Conservation (phyloP, 441 rosid species). For the Syzygium malaccense region DNA sequence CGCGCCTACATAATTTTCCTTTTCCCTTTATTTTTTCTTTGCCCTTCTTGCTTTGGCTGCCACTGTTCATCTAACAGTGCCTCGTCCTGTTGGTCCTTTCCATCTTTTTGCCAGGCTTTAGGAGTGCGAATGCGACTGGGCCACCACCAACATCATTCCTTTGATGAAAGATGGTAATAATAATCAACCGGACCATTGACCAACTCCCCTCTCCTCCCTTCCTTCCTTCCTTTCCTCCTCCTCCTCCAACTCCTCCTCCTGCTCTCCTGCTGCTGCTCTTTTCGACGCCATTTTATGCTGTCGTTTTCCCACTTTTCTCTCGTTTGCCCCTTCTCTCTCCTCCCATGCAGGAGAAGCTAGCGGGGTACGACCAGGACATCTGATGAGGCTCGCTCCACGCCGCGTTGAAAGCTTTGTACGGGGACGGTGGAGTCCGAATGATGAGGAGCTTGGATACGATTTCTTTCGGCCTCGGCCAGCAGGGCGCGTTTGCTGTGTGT, state of each 20-base stretch:
- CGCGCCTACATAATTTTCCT: neutral
- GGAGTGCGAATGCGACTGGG: neutral
- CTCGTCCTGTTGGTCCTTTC: neutral
- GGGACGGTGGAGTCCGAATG: neutral
- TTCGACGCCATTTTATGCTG: neutral
- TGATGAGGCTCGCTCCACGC: neutral
- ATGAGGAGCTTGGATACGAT: neutral
- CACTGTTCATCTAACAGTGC: neutral
- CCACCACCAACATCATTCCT: neutral
- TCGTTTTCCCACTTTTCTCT: neutral
- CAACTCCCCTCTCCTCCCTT: neutral
- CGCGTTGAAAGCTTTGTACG: neutral
- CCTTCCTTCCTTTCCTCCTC: neutral
- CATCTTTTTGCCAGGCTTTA: neutral
- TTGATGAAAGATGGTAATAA: neutral
- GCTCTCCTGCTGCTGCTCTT: neutral
- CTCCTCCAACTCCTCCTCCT: no score
- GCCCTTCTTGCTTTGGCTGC: neutral
- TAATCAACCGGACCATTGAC: neutral
- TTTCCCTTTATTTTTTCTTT: neutral
- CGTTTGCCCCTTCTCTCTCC: neutral
- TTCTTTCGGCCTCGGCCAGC: neutral
- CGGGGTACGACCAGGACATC: neutral
- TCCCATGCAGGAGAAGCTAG: neutral
- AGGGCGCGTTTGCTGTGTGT: no score